A percentile compares a stretch with the other conserved stretches of the same genome.
phyloP scores from a whole-genome alignment of 2,329 filamentous ascomycete genomes.

The Aplosporella prunicola region DNA sequence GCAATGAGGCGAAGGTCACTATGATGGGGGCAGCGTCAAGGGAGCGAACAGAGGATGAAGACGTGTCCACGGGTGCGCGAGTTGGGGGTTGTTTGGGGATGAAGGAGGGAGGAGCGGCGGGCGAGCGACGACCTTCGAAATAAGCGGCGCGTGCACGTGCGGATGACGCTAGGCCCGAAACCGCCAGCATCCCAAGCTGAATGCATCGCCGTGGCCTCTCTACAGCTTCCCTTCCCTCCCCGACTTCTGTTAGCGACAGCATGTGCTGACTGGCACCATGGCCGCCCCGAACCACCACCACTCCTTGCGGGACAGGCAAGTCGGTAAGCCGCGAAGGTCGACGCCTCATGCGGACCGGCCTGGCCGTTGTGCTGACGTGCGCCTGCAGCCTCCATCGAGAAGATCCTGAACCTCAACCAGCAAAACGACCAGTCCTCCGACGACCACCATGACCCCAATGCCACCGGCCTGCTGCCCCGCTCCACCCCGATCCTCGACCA shows the following conservation, averaged over 20 bases:
- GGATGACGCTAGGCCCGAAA: conserved; percentile 3
- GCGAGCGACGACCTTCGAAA: conserved; percentile 13
- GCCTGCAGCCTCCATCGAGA: conserved; percentile 72
- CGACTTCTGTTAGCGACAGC: too few species aligned
- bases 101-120: conserved; percentile 12
- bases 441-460: conserved; percentile 52
- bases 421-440: conserved; percentile 41
- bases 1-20: conserved; percentile 11
- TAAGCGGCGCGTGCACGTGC: conserved; percentile 9
- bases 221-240: conserved; percentile 2
- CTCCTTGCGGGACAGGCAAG: conserved; percentile 62
- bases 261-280: conserved; percentile 34
- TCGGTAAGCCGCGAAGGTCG: conserved; percentile 45
- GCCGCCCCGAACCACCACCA: conserved; percentile 34
- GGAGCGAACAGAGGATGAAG: neutral
- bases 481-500: conserved; percentile 74
- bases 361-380: conserved; percentile 15
- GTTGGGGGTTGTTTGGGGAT: conserved; percentile 14
- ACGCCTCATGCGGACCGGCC: neutral
- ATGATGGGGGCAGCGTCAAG: conserved; percentile 7
- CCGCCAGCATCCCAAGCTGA: neutral
- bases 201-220: conserved; percentile 8
- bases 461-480: conserved; percentile 55
- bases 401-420: conserved; percentile 91
- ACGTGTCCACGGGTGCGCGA: conserved; percentile 2